These are phyloP conservation scores for Teratosphaeria destructans DNA, from an alignment of 2,329 filamentous ascomycete genomes.

Conservation along the genomic window DNA sequence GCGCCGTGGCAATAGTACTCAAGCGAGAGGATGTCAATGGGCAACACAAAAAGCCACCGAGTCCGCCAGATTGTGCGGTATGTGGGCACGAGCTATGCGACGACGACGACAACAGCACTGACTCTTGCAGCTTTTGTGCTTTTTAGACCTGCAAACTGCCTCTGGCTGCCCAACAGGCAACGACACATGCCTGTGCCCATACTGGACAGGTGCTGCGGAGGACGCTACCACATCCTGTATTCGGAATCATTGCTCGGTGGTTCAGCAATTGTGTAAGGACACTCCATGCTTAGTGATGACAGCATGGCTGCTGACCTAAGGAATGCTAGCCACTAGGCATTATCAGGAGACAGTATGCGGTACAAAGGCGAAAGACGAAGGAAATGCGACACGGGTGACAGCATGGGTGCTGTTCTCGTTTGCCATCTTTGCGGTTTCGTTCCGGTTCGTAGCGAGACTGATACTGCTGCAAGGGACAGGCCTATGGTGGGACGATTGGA, in stretches of 20 bases:
- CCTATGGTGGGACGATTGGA: conserved; percentile 1
- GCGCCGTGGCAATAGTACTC: background rate
- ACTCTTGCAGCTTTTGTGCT: background rate
- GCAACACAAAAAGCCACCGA: background rate
- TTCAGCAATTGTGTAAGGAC: background rate
- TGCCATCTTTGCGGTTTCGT: background rate
- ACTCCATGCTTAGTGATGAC: background rate
- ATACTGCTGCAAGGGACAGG: background rate
- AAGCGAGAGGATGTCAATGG: background rate
- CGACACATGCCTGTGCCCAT: background rate
- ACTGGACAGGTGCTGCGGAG: background rate
- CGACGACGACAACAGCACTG: background rate
- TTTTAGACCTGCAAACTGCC: background rate
- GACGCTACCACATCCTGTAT: background rate
- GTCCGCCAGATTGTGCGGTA: background rate
- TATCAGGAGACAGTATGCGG: background rate
- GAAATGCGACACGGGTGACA: background rate
- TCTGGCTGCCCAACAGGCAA: background rate
- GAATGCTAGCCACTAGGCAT: background rate
- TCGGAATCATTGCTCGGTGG: background rate
- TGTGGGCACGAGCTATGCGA: background rate
- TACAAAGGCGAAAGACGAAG: background rate
- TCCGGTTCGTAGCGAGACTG: background rate
- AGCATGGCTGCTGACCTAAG: background rate
- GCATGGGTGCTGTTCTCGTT: background rate